Base-by-base conservation (phyloP, 805 yeast genomes). In the Sugiyamaella marilandica region DNA sequence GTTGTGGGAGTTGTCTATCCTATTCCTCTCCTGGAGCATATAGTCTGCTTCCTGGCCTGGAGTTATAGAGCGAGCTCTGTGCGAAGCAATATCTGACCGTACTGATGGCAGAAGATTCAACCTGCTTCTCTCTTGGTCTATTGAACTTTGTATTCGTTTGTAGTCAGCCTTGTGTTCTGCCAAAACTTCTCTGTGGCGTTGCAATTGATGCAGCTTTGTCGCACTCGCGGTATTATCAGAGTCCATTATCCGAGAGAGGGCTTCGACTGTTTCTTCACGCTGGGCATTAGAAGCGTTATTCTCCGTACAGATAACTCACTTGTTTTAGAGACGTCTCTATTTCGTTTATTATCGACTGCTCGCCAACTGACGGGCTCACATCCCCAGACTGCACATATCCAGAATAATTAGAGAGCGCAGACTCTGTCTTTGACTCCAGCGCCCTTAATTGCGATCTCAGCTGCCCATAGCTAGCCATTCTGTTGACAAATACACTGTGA, bases 171-270 rank as follows among this genome's bases (percentile, higher is more conserved):
- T 74, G 69, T 87, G 91, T 52, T 89, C 95, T 53, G 74, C 78
- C 29, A 88, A 72, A 11, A 80, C 77, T 67, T 89, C 96, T 60
- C 79, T 81, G 66, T 89, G 96, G 56, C 97, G 81, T 54, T 84
- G 81, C 45, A 90, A 70, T 66, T 91, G 98, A 62, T 86, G 92
- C 41, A 83, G 68, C 66, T 86, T 86, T 0, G 94, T 80, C 0
- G 94, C 79, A 4, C 91, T 77, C 7, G 85, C 76, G 13, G 75
- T 69, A 18, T 16, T 19, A 52, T 77, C 83, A 1, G 78, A 70
- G 45, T 86, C 87, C 16, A 81, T 70, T 10, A 82, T 73, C 33
- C 83, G 71, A 47, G 75, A 72, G 57, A 86, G 65, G 33, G 75
- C 71, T 33, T 71, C 74, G 7, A 87, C 67, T 2, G 78, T 64